Conservation (phyloP, 2,329 filamentous ascomycete species). For the Domatiomyces globalis region DNA sequence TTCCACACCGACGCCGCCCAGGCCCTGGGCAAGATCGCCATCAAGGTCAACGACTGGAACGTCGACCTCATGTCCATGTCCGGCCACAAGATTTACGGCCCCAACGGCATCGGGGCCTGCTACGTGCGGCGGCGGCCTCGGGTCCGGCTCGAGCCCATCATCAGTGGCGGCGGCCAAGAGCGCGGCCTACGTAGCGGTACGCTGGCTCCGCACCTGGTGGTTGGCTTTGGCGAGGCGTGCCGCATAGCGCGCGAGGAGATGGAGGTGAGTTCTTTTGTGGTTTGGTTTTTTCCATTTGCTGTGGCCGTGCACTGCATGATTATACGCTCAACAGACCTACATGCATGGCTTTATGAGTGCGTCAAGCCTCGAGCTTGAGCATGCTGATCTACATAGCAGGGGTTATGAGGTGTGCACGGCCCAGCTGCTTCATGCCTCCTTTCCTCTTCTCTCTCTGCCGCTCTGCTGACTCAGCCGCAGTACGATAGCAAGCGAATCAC, state of each 20-base stretch:
- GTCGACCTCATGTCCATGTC: constrained; percentile 98
- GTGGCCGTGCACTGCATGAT: constrained; percentile 41
- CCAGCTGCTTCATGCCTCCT: not conserved
- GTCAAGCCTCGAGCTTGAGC: constrained; percentile 28
- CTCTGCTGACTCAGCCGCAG: constrained; percentile 36
- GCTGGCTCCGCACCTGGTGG: constrained; percentile 71
- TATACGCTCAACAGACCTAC: constrained; percentile 54
- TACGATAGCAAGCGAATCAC: constrained; percentile 84
- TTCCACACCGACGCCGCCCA: constrained; percentile 97
- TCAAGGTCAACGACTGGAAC: constrained; percentile 96
- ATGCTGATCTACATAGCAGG: constrained; percentile 53
- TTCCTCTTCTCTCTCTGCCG: not conserved
- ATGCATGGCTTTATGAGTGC: constrained; percentile 86
- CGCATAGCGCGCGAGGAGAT: constrained; percentile 83
- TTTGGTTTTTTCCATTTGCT: constrained; percentile 8
- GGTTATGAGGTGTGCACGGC: constrained; percentile 40
- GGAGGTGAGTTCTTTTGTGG: constrained; percentile 48
- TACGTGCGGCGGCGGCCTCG: constrained; percentile 85
- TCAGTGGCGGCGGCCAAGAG: constrained; percentile 92
- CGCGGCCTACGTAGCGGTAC: constrained; percentile 89
- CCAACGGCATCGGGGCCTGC: constrained; percentile 92
- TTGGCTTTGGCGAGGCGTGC: constrained; percentile 92
- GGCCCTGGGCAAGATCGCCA: constrained; percentile 93
- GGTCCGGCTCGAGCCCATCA: constrained; percentile 89
- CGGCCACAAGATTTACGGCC: constrained; percentile 95